Percentiles rank a stretch among this genome's conserved stretches.
These are phyloP conservation scores for Erythrobasidium hasegawianum DNA, from an alignment of 1,284 basidiomycete genomes.

Conservation along the genomic window DNA sequence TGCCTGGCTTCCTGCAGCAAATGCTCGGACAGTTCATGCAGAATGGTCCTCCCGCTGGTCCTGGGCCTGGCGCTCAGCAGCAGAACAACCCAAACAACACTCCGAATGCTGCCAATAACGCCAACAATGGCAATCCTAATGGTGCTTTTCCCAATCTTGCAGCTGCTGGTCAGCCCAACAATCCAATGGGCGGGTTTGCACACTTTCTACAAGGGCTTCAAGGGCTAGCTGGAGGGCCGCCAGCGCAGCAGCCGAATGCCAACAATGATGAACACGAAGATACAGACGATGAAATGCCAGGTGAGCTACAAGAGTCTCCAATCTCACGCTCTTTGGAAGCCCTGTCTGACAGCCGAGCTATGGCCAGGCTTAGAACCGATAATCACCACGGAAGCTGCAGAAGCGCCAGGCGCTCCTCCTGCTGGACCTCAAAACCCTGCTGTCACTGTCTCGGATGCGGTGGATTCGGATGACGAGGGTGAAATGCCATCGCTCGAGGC, in stretches of 20 bases:
- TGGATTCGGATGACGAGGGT: neutral
- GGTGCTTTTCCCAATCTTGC: neutral
- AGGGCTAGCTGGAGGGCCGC: too few species aligned
- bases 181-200: too few species aligned
- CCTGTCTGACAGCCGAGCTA: too few species aligned
- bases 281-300: conserved; percentile 27
- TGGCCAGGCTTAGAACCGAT: conserved; percentile 5
- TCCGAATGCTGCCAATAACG: neutral
- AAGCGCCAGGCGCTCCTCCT: neutral
- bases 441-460: neutral
- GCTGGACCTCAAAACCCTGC: too few species aligned
- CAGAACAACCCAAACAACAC: neutral
- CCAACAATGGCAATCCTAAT: conserved; percentile 4
- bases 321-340: too few species aligned
- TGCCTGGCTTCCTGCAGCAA: too few species aligned
- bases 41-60: neutral
- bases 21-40: too few species aligned
- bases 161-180: neutral
- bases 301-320: neutral
- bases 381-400: neutral
- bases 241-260: neutral
- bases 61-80: neutral
- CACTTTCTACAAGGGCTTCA: too few species aligned
- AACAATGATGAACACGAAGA: conserved; percentile 4
- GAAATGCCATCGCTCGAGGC: neutral